Percentiles rank a stretch among this genome's conserved stretches.
phyloP scores from a whole-genome alignment of 2,329 filamentous ascomycete genomes.

The Sporothrix humicola region DNA sequence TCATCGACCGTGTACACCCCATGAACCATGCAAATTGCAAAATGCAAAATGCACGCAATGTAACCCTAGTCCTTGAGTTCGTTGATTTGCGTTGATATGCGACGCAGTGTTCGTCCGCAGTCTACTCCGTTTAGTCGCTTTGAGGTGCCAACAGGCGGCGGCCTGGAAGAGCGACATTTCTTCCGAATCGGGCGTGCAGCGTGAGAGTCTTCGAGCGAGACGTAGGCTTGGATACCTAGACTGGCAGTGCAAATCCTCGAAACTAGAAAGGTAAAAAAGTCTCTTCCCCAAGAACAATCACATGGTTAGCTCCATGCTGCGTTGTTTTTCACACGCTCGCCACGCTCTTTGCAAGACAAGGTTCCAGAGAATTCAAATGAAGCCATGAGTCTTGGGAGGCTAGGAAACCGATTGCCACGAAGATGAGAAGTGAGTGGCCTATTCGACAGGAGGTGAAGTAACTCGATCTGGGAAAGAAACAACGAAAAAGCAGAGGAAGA shows the following conservation, averaged over 20 bases:
- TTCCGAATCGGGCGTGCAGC: not conserved
- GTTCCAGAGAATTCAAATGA: not conserved
- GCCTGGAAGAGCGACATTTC: not conserved
- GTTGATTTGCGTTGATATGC: not conserved
- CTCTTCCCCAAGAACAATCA: conserved; percentile 11
- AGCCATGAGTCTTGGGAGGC: not conserved
- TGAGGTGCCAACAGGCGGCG: not conserved
- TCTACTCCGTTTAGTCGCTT: not conserved
- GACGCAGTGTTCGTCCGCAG: not conserved
- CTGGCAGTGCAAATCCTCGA: not conserved
- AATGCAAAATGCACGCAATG: no score
- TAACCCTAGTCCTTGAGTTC: not conserved
- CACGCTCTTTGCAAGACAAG: not conserved
- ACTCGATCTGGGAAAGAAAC: not conserved
- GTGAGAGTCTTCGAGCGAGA: not conserved
- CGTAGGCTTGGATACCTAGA: not conserved
- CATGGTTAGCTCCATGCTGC: not conserved
- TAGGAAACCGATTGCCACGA: not conserved
- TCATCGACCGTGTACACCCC: no score
- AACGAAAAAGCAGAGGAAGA: not conserved
- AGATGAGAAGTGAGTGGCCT: not conserved
- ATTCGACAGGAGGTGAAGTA: not conserved
- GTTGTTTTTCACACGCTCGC: not conserved
- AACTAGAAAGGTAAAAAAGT: not conserved
- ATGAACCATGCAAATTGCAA: no score